Conservation (phyloP, 192 early-diverging fungal species). For the Backusella morwellensis region DNA sequence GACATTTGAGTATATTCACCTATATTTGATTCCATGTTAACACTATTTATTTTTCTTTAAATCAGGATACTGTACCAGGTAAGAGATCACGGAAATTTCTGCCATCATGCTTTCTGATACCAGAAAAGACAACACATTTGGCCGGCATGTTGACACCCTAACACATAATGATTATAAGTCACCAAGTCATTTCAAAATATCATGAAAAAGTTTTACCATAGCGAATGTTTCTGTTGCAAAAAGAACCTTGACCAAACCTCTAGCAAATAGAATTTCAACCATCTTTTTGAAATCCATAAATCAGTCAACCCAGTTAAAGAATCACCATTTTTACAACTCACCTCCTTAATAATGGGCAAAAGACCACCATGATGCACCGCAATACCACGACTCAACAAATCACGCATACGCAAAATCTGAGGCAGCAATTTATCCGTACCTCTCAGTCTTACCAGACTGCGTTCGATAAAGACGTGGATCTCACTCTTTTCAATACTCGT, state of each 20-base stretch:
- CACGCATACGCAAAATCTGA: conserved; percentile 83
- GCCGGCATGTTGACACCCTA: conserved; percentile 98
- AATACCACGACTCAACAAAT: conserved; percentile 86
- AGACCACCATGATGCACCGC: conserved; percentile 97
- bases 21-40: conserved; percentile 13
- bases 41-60: too few relatives aligned
- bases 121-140: conserved; percentile 89
- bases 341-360: conserved; percentile 96
- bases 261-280: conserved; percentile 93
- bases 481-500: conserved; percentile 76
- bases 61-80: conserved; percentile 53
- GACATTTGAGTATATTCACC: conserved; percentile 99
- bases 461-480: conserved; percentile 86
- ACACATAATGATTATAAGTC: not conserved
- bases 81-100: conserved; percentile 81
- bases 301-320: not conserved
- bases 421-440: conserved; percentile 84
- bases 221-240: conserved; percentile 99
- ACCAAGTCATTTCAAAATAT: too few relatives aligned
- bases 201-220: conserved; percentile 56
- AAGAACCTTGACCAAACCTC: conserved; percentile 86
- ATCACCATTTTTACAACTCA: conserved; percentile 14
- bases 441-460: conserved; percentile 76
- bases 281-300: conserved; percentile 48
- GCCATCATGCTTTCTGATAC: conserved; percentile 91